Conservation (phyloP, 108 stramenopile species). For the Discostella pseudostelligera region DNA sequence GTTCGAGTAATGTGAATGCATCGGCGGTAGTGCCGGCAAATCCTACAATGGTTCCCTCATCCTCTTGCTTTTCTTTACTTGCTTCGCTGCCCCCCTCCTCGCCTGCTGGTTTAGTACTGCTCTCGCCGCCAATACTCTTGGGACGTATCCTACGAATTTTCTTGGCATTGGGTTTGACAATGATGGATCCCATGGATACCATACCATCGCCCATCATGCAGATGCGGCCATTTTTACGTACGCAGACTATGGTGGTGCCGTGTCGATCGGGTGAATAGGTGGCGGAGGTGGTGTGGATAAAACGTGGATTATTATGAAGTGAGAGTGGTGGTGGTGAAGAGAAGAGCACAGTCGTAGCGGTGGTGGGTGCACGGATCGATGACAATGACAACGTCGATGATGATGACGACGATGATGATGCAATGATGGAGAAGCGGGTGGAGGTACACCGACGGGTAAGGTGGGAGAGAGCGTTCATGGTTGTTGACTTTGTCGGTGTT, state of each 20-base stretch:
- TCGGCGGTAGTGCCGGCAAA: constrained; percentile 98
- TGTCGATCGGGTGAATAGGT: constrained; percentile 34
- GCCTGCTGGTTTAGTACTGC: neutral
- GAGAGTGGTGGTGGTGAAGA: no score
- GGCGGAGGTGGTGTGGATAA: constrained; percentile 10
- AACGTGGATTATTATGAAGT: neutral
- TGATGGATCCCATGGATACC: constrained; percentile 89
- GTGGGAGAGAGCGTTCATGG: neutral
- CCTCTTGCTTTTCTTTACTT: constrained; percentile 27
- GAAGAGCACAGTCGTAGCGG: neutral
- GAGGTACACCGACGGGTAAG: neutral
- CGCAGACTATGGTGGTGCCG: constrained; percentile 87
- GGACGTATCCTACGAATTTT: constrained; percentile 88
- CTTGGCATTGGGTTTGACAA: constrained; percentile 94
- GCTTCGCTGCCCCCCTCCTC: neutral
- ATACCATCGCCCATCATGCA: constrained; percentile 99
- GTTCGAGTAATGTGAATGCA: constrained; percentile 95
- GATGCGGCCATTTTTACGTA: constrained; percentile 94
- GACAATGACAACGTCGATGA: neutral
- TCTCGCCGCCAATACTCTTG: constrained; percentile 27
- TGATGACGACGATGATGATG: neutral
- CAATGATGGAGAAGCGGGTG: neutral
- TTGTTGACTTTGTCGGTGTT: neutral
- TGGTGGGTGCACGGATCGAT: neutral
- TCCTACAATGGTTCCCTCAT: constrained; percentile 86